phyloP scores from a whole-genome alignment of 768 basidiomycete species.

The Suillus ampliporus region DNA sequence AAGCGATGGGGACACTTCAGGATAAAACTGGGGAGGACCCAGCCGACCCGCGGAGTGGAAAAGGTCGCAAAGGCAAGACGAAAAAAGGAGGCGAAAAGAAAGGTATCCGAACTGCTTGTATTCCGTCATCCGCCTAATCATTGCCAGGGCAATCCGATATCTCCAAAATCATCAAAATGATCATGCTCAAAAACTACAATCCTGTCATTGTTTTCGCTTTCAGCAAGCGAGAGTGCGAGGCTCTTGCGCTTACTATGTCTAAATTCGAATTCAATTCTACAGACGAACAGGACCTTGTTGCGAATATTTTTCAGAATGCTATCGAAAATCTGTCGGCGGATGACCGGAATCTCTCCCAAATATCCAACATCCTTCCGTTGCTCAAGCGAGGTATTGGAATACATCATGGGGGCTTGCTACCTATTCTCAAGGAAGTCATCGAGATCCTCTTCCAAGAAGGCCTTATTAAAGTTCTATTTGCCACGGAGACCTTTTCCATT shows the following conservation, averaged over 20 bases:
- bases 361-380: slow-evolving; percentile 88
- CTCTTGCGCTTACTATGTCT: slow-evolving; percentile 87
- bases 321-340: slow-evolving; percentile 86
- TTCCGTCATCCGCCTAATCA: slow-evolving; percentile 8
- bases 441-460: slow-evolving; percentile 99
- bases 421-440: slow-evolving; percentile 98
- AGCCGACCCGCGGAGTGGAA: slow-evolving; percentile 82
- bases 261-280: slow-evolving; percentile 95
- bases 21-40: slow-evolving; percentile 89
- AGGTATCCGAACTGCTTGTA: slow-evolving; percentile 49
- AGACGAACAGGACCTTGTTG: slow-evolving; percentile 88
- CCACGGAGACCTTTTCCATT: slow-evolving; percentile 98
- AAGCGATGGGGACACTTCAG: slow-evolving; percentile 94
- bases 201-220: slow-evolving; percentile 99
- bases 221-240: slow-evolving; percentile 97
- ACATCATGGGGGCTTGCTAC: slow-evolving; percentile 96
- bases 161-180: slow-evolving; percentile 97
- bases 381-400: slow-evolving; percentile 96
- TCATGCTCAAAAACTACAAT: slow-evolving; percentile 96
- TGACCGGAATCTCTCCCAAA: slow-evolving; percentile 92
- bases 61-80: slow-evolving; percentile 89
- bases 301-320: slow-evolving; percentile 92
- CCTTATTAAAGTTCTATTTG: slow-evolving; percentile 96
- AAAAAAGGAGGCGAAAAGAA: slow-evolving; percentile 94
- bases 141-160: slow-evolving; percentile 85